Evolutionary conservation across 2,329 filamentous ascomycete species (phyloP), one percentile per base, ranked within the genome.

Genomic region (Didymella arachidicola): DNA sequence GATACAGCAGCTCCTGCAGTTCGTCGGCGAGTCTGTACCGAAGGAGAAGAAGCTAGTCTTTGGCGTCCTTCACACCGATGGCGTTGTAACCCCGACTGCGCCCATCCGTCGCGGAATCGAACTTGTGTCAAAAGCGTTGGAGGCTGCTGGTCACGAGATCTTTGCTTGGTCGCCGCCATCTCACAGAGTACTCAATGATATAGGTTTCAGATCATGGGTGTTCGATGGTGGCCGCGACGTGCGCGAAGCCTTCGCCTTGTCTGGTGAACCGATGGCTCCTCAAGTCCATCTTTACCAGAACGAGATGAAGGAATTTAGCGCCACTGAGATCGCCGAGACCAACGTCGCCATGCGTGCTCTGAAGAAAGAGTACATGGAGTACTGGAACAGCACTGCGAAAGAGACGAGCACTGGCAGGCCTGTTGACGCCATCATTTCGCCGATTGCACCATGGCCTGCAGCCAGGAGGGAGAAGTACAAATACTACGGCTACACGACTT

Each of bases 391-490:
- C 27, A 78, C 76, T 0, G 60, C 52, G 0, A 46, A 62, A 0
- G 11, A 57, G 1, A 77, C 68, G 1, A 63, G 57, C 18, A 77
- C 68, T 5, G 76, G 70, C 14, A 64, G 67, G n/a, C 68, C 67
- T 0, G 74, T 79, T 0, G 77, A 79, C 60, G 77, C 72, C 3
- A 44, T 79, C 0, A 75, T 79, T 6, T 47, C 55, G 18, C 77
- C 77, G 3, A 45, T 77, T 2, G 76, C 77, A 1, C 78, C 77
- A 8, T 77, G 72, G 53, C 73, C 78, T 0, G 77, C 76, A 4
- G 70, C 71, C 1, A 63, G 73, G 36, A 60, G 60, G 12, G 66
- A 65, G 7, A 69, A 46, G 62, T 77, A 72, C 48, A 61, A 45
- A 8, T 76, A 78, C 48, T 75, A 74, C 53, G 76, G 71, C 10